A percentile compares a stretch with the other conserved stretches of the same genome.
Evolutionary conservation across 306 rosid genomes (phyloP).

Genomic region (Dryas drummondii): DNA sequence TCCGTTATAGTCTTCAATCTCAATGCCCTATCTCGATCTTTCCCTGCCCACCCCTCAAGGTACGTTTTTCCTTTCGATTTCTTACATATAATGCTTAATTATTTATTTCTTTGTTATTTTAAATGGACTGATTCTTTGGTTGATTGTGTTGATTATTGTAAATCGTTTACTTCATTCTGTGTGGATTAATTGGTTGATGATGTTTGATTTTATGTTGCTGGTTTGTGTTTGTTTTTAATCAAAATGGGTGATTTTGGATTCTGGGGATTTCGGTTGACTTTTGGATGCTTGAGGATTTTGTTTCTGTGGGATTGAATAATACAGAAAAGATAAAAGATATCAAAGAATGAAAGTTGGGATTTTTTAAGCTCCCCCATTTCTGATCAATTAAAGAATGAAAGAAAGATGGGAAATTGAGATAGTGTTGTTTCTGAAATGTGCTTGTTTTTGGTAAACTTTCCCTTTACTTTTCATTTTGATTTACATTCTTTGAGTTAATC

Average conservation of each 20-base stretch:
- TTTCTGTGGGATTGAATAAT: too few species aligned
- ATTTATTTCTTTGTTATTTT: neutral
- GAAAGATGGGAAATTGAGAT: neutral
- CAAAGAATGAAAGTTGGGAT: too few species aligned
- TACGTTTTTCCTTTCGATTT: constrained; percentile 11
- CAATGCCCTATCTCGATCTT: constrained; percentile 54
- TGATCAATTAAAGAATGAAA: neutral
- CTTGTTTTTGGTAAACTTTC: too few species aligned
- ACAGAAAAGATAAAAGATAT: too few species aligned
- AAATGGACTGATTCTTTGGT: neutral
- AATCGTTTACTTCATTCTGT: neutral
- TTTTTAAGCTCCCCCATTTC: neutral
- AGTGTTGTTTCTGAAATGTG: neutral
- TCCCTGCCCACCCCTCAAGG: constrained; percentile 63
- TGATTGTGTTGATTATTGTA: constrained; percentile 15
- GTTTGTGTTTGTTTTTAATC: neutral
- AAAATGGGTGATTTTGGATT: neutral
- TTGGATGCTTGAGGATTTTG: too few species aligned
- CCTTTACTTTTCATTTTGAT: neutral
- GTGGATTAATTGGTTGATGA: neutral
- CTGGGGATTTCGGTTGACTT: neutral
- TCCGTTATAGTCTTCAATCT: constrained; percentile 51
- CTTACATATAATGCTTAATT: neutral
- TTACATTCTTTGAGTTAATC: neutral
- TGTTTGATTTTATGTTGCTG: neutral